Percentiles rank a stretch among this genome's conserved stretches.
These are phyloP conservation scores for Globisporangium acanthophoron DNA, from an alignment of 352 stramenopile species.

Conservation along the genomic window DNA sequence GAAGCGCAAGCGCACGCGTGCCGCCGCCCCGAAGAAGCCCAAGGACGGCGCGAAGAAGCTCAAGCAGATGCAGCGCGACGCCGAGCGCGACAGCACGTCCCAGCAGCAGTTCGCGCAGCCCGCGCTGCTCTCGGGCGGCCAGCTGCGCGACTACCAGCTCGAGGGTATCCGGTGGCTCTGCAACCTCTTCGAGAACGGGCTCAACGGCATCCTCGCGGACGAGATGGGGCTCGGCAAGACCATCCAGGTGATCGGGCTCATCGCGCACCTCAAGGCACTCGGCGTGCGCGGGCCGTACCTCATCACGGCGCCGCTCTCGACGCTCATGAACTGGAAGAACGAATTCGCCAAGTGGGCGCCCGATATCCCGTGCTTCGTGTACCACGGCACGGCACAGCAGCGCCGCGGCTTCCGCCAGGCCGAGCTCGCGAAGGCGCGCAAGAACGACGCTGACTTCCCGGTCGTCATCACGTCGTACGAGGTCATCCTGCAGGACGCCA, in stretches of 20 bases:
- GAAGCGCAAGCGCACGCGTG: constrained; percentile 42
- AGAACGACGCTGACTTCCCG: constrained; percentile 62
- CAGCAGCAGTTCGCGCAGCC: constrained; percentile 47
- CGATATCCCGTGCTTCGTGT: constrained; percentile 95
- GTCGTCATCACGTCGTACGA: constrained; percentile 75
- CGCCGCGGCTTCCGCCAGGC: constrained; percentile 42
- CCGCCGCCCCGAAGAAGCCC: constrained; percentile 19
- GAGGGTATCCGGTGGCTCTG: constrained; percentile 96
- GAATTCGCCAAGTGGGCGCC: constrained; percentile 80
- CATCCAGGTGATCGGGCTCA: constrained; percentile 89
- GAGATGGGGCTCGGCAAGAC: constrained; percentile 91
- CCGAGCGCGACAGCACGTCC: constrained; percentile 37
- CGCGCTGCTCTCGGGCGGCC: constrained; percentile 67
- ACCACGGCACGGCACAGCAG: constrained; percentile 88
- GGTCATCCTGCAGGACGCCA: constrained; percentile 76
- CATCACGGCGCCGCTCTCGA: constrained; percentile 97
- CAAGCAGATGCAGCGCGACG: constrained; percentile 52
- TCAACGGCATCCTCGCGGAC: constrained; percentile 89
- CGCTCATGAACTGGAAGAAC: constrained; percentile 97
- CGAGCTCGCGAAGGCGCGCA: constrained; percentile 46
- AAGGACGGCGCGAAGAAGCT: constrained; percentile 60
- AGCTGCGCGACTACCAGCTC: constrained; percentile 93
- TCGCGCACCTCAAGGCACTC: constrained; percentile 91
- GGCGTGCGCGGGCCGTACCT: constrained; percentile 92
- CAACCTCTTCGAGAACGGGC: constrained; percentile 75